phyloP scores from a whole-genome alignment of 2,329 filamentous ascomycete genomes.

The Alternaria sp. region DNA sequence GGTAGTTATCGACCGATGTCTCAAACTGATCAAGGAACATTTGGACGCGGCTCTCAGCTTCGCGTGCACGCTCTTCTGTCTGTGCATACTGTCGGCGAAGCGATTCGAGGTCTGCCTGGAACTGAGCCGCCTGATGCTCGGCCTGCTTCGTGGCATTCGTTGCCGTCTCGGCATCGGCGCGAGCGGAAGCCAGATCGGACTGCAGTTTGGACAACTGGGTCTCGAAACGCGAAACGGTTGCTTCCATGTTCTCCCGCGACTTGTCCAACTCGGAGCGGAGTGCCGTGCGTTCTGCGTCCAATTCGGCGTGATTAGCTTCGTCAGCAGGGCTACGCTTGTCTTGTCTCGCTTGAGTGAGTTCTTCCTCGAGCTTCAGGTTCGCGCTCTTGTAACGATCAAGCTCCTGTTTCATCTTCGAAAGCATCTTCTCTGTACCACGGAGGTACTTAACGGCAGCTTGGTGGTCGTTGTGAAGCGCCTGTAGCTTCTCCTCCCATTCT shows the following conservation, averaged over 20 bases:
- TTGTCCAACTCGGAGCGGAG: conserved; percentile 73
- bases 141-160: conserved; percentile 60
- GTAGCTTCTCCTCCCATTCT: conserved; percentile 88
- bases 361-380: conserved; percentile 80
- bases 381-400: conserved; percentile 89
- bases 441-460: conserved; percentile 98
- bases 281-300: conserved; percentile 74
- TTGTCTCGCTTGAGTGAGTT: conserved; percentile 67
- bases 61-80: conserved; percentile 82
- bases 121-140: conserved; percentile 58
- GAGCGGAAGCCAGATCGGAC: conserved; percentile 69
- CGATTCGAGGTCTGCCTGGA: conserved; percentile 75
- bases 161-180: conserved; percentile 73
- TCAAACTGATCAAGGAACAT: conserved; percentile 94
- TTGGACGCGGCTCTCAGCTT: conserved; percentile 92
- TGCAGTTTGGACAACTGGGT: conserved; percentile 71
- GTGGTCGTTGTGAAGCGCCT: conserved; percentile 95
- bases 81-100: conserved; percentile 81
- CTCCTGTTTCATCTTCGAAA: conserved; percentile 98
- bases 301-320: conserved; percentile 62
- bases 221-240: conserved; percentile 72
- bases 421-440: conserved; percentile 98
- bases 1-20: conserved; percentile 90
- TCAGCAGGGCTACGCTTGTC: conserved; percentile 46
- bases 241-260: conserved; percentile 72